These are phyloP conservation scores for Schwanniomyces polymorphus DNA, from an alignment of 805 yeast species.

Conservation along the genomic window DNA sequence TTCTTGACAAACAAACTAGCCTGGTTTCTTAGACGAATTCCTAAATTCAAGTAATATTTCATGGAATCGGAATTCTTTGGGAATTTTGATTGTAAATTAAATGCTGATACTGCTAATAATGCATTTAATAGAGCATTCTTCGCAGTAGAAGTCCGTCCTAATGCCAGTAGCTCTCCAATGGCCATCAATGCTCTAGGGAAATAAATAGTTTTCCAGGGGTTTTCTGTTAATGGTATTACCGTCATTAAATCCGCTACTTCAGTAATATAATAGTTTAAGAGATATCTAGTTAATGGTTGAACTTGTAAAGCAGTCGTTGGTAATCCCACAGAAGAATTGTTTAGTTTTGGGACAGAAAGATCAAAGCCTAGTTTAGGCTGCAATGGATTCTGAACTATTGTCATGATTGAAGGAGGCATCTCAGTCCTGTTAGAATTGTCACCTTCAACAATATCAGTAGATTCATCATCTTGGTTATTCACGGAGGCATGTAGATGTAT, in stretches of 20 bases:
- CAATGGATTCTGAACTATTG: slow-evolving; percentile 38
- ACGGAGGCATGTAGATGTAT: slow-evolving; percentile 45
- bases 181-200: slow-evolving; percentile 82
- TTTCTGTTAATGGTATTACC: slow-evolving; percentile 66
- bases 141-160: slow-evolving; percentile 74
- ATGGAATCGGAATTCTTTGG: slow-evolving; percentile 63
- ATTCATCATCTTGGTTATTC: slow-evolving; percentile 24
- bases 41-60: slow-evolving; percentile 69
- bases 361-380: slow-evolving; percentile 47
- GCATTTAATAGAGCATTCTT: slow-evolving; percentile 79
- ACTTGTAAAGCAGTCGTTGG: slow-evolving; percentile 65
- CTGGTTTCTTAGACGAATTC: slow-evolving; percentile 71
- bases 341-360: slow-evolving; percentile 25
- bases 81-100: slow-evolving; percentile 73
- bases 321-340: slow-evolving; percentile 27
- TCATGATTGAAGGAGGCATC: slow-evolving; percentile 59
- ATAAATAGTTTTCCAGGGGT: slow-evolving; percentile 88
- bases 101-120: slow-evolving; percentile 76
- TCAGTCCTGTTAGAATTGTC: slow-evolving; percentile 32
- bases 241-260: slow-evolving; percentile 81
- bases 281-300: slow-evolving; percentile 68
- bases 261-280: slow-evolving; percentile 69
- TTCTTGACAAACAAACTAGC: slow-evolving; percentile 67
- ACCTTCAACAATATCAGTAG: slow-evolving; percentile 36
- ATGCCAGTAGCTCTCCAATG: slow-evolving; percentile 73